Base-by-base conservation (phyloP, 139 green algal species). In the Auxenochlorella protothecoides region DNA sequence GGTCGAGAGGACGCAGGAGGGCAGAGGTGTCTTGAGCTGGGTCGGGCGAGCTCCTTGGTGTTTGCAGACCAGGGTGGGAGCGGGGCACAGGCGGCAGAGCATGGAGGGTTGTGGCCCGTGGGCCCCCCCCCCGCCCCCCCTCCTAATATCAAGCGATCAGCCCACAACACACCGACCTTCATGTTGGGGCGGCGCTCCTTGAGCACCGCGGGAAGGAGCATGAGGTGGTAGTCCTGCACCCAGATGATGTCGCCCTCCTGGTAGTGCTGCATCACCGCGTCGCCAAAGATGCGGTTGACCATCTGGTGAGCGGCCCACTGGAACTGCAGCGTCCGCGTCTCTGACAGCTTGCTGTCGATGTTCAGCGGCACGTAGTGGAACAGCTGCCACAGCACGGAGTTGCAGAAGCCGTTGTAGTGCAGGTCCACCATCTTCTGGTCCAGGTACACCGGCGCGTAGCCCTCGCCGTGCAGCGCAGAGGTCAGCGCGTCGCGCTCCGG, bases 321-420 rank as follows among this genome's bases (percentile, higher is more conserved):
- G 78, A 89, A 88, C 55, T 83, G 72, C 55, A 96, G 84, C 55
- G 88, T 92, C 14, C 84, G 76, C 68, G 92, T 93, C 72, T 94
- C 90, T 7, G 76, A 81, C 65, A 98, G 87, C 74, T 90, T 91
- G 63, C 76, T 81, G 75, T 98, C 92, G 65, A 93, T 88, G 68
- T 96, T 92, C 13, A 99, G 86, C 5, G 95, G 92, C 62, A 98
- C 92, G 75, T 99, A 99, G 82, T 98, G 93, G 80, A 98, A 97
- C 27, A 98, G 88, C 83, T 94, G 88, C 94, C 93, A 98, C 70
- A 99, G 86, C 66, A 99, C 90, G 70, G 87, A 94, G 84, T 98
- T 99, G 85, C 94, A 98, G 80, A 97, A 99, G 61, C 94, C 94
- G 72, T 87, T 87, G 77, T 88, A 86, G 68, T 89, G 83, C 63